A percentile compares a stretch with the other conserved stretches of the same genome.
These are phyloP conservation scores for Fusarium mundagurra DNA, from an alignment of 2,329 filamentous ascomycete species.

Conservation along the genomic window DNA sequence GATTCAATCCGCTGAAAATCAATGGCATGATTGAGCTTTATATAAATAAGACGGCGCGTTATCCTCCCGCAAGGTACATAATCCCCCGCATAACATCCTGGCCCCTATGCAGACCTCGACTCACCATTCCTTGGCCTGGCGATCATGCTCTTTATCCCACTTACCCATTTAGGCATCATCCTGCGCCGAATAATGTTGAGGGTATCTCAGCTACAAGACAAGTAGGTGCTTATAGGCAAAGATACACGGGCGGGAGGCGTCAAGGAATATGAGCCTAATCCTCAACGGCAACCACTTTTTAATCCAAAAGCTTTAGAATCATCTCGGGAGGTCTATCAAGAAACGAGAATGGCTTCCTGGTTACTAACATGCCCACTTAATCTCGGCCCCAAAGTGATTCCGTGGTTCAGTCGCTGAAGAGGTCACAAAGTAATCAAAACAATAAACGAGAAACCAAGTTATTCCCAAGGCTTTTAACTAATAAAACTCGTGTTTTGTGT, in stretches of 20 bases:
- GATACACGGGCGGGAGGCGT: neutral
- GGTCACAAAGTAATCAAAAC: neutral
- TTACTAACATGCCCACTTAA: too few relatives aligned
- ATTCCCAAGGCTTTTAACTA: neutral
- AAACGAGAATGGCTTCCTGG: neutral
- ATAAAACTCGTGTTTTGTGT: neutral
- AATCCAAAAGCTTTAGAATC: neutral
- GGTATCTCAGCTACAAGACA: neutral
- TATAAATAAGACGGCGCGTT: neutral
- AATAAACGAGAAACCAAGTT: neutral
- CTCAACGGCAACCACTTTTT: neutral
- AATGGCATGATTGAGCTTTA: neutral
- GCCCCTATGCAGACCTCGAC: neutral
- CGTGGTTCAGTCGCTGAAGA: neutral
- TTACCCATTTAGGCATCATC: neutral
- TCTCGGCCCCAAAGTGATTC: neutral
- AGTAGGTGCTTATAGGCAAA: neutral
- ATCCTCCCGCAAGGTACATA: neutral
- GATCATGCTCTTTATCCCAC: neutral
- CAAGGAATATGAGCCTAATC: too few relatives aligned
- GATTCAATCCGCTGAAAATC: too few relatives aligned
- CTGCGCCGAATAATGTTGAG: neutral
- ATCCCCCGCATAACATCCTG: neutral
- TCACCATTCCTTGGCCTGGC: neutral
- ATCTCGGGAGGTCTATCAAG: neutral